Evolutionary conservation across 495 filamentous ascomycete genomes (phyloP).

Genomic region (Neurospora hispaniola): DNA sequence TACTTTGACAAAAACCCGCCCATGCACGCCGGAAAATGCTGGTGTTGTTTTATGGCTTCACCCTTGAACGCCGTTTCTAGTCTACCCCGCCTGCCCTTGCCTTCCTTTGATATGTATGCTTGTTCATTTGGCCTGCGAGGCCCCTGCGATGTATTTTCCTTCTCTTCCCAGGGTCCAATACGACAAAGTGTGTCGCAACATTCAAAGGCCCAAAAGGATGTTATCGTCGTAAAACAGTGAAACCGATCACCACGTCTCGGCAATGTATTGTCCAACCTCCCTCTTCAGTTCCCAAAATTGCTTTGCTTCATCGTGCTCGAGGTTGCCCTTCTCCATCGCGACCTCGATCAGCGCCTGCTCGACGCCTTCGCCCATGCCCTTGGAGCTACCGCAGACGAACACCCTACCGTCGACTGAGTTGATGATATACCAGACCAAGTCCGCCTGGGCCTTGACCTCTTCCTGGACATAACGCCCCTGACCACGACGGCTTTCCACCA

Average conservation of each 20-base stretch:
- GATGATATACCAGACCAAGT: conserved; percentile 93
- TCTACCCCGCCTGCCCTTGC: neutral
- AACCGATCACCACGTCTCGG: conserved; percentile 51
- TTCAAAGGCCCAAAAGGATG: neutral
- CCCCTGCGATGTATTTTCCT: neutral
- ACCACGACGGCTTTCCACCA: conserved; percentile 76
- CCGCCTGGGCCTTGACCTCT: conserved; percentile 75
- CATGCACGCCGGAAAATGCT: neutral
- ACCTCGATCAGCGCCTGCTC: conserved; percentile 72
- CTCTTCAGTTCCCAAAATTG: conserved; percentile 76
- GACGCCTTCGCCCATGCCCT: conserved; percentile 97
- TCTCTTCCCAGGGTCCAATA: neutral
- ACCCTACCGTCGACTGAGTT: conserved; percentile 87
- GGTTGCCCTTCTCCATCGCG: conserved; percentile 67
- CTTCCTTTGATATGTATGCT: neutral
- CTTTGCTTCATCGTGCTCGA: conserved; percentile 60
- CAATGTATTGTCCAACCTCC: conserved; percentile 77
- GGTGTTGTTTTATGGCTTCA: neutral
- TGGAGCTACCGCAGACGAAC: conserved; percentile 88
- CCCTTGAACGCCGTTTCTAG: neutral
- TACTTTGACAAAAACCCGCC: neutral
- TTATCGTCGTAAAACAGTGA: neutral
- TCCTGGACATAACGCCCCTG: conserved; percentile 78
- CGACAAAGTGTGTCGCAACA: neutral
- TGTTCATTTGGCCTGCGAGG: neutral